A percentile compares a stretch with the other conserved stretches of the same genome.
Conservation (phyloP, 2,329 filamentous ascomycete species). For the Macrophomina pseudophaseolina region DNA sequence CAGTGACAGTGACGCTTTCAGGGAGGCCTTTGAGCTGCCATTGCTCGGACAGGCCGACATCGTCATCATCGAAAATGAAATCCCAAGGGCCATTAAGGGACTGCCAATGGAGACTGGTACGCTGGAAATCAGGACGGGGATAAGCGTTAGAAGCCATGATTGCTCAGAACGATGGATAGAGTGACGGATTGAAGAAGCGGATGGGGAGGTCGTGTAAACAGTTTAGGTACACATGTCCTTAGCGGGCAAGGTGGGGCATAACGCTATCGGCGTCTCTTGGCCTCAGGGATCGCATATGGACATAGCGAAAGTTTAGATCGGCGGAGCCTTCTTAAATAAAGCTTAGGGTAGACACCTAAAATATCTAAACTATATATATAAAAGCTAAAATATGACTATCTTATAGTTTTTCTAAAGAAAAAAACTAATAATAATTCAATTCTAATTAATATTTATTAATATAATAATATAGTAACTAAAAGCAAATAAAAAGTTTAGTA, state of each 20-base stretch:
- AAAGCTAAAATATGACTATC: too few species aligned
- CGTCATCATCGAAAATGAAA: constrained; percentile 69
- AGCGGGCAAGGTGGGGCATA: constrained; percentile 15
- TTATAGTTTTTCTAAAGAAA: too few species aligned
- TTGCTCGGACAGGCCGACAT: constrained; percentile 57
- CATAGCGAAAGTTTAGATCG: background rate
- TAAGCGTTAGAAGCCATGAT: constrained; percentile 45
- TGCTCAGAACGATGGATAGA: background rate
- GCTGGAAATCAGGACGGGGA: constrained; percentile 69
- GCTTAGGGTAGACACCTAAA: background rate
- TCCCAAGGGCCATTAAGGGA: constrained; percentile 68
- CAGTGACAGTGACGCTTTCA: constrained; percentile 42
- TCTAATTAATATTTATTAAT: too few species aligned
- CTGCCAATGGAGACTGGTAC: constrained; percentile 61
- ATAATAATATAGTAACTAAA: too few species aligned
- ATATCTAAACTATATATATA: background rate
- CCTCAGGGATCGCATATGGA: background rate
- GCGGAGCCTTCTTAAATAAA: background rate
- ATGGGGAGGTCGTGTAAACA: background rate
- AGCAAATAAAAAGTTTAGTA: too few species aligned
- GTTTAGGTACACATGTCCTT: constrained; percentile 1
- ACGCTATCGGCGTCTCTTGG: background rate
- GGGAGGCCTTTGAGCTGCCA: constrained; percentile 64
- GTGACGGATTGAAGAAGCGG: background rate
- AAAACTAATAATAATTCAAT: too few species aligned